phyloP scores from a whole-genome alignment of 1,284 basidiomycete genomes.

The Moesziomyces sp. region DNA sequence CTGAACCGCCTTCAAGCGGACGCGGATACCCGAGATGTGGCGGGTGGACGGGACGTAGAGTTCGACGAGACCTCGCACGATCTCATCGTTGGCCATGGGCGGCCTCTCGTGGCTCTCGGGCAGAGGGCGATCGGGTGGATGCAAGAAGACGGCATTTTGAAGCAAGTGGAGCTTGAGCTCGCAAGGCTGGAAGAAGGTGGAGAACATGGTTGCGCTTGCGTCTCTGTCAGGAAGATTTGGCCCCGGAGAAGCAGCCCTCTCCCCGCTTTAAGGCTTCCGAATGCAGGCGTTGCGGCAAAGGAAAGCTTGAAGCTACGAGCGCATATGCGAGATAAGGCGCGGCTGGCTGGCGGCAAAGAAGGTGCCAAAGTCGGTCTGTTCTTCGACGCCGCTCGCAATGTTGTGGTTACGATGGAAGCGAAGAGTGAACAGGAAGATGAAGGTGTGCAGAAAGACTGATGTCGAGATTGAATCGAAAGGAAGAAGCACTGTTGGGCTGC shows the following conservation, averaged over 20 bases:
- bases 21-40: constrained; percentile 63
- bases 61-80: constrained; percentile 65
- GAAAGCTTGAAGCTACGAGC: not conserved
- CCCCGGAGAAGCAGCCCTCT: too few relatives aligned
- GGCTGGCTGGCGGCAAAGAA: not conserved
- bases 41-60: constrained; percentile 62
- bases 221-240: not conserved
- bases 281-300: too few relatives aligned
- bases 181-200: constrained; percentile 61
- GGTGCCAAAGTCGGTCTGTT: not conserved
- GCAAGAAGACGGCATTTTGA: constrained; percentile 63
- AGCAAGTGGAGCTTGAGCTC: constrained; percentile 65
- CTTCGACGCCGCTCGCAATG: too few relatives aligned
- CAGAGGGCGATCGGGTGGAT: constrained; percentile 58
- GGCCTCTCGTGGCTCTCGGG: constrained; percentile 55
- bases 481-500: not conserved
- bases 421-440: too few relatives aligned
- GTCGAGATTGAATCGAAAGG: too few relatives aligned
- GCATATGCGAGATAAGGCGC: too few relatives aligned
- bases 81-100: constrained; percentile 63
- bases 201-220: constrained; percentile 42
- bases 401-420: too few relatives aligned
- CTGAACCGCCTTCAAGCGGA: constrained; percentile 62
- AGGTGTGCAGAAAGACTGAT: too few relatives aligned
- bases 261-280: too few relatives aligned